Evolutionary conservation across 441 rosid species (phyloP), one percentile per base, ranked within the genome.

Genomic region (Adansonia rubrostipa): DNA sequence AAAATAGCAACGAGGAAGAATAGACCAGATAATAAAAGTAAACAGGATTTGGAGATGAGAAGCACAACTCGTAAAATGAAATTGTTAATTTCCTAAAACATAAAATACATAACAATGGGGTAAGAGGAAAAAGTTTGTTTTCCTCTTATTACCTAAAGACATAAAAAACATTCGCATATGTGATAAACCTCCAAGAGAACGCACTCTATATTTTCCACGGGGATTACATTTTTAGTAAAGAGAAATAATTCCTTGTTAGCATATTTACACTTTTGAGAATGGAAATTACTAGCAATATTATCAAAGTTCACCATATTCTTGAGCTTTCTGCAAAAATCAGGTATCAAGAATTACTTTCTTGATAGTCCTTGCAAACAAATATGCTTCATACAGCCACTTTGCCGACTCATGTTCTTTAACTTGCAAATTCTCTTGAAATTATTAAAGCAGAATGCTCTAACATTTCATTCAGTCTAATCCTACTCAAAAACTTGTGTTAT

Each of bases 71-170:
- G 48, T 70, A 24, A 69, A 48, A 48, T 22, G 11, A 22, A 48
- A 48, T n/a, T 13, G 24, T 17, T 69, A 50, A 24, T 24, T 24
- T 24, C 1, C 57, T 48, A 1, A 48, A 70, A 70, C 14, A 50
- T 24, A 13, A 70, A 70, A 14, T 14, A 50, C n/a, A 65, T 65
- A 40, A 40, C 20, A 15, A 44, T 1, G 33, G 9, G 71, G 71
- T 66, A 24, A 15, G 71, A 66, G 71, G 53, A 44, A 17, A 9
- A 44, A 66, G 9, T 66, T 66, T 66, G 14, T 19, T 66, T 66
- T 66, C 56, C 56, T 45, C 17, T 19, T 19, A 17, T 1, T n/a
- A 14, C 72, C 72, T 45, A 20, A 45, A 47, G 72, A 9, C 40
- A 45, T 45, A 45, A 45, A 20, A 67, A 68, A 68, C 56, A 10